These are phyloP conservation scores for Penicillium hordei DNA, from an alignment of 2,329 filamentous ascomycete species.

Conservation along the genomic window DNA sequence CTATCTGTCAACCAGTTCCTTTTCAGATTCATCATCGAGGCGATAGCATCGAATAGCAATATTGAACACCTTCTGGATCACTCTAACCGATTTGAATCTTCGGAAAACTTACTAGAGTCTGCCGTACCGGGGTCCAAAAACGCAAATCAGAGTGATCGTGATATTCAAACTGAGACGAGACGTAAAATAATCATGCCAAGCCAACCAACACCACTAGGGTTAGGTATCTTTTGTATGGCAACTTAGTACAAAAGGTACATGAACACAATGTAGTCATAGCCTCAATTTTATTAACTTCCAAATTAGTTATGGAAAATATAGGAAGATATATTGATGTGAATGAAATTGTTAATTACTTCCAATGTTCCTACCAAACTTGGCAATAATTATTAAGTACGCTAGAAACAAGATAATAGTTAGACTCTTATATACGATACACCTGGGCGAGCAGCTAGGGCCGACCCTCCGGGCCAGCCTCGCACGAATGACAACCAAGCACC, in stretches of 20 bases:
- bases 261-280: background rate
- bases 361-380: no score
- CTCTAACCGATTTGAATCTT: background rate
- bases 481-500: background rate
- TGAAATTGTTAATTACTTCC: background rate
- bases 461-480: background rate
- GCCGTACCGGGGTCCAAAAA: background rate
- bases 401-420: background rate
- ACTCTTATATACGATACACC: background rate
- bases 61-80: background rate
- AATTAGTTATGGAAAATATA: background rate
- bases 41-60: background rate
- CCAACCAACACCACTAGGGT: background rate
- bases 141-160: background rate
- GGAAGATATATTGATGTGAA: background rate
- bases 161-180: background rate
- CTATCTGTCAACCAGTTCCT: background rate
- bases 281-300: background rate
- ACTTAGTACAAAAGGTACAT: background rate
- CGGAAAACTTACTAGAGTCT: background rate
- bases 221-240: background rate
- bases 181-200: background rate
- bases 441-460: background rate
- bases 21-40: background rate
- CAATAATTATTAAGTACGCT: background rate